Evolutionary conservation across 176 grass and related monocot species (phyloP), one percentile per base, ranked within the genome.

Genomic region (Rhipidocladum racemiflorum): DNA sequence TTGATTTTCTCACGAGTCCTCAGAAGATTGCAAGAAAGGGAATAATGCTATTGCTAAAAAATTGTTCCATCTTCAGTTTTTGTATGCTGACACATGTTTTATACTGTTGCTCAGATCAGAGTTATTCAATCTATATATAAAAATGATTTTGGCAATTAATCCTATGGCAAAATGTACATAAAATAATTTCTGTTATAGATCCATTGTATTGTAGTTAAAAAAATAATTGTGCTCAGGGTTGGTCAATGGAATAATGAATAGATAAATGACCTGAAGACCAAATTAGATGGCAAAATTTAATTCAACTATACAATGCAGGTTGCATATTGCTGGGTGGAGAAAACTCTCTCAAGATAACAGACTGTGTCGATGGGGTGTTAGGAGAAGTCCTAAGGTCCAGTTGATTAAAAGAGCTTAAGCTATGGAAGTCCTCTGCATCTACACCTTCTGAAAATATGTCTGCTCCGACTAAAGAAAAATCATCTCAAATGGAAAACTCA

Each of bases 391-490:
- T 29, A 94, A 91, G 60, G 45, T 63, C 59, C 65, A 89, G 73
- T 42, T 89, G 21, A 51, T 87, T 30, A n/a, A 89, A 82, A 62
- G 87, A 91, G 67, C 83, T 89, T 63, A 94, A 80, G 75, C 79
- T 94, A 32, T 81, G 78, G 64, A 85, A 53, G 71, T 69, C 69
- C 44, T 67, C 83, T 55, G 79, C 46, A 40, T 18, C 44, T 65
- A 45, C 61, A 62, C 14, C n/a, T n/a, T n/a, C n/a, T n/a, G n/a
- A n/a, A n/a, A n/a, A n/a, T n/a, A n/a, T n/a, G n/a, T n/a, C 59
- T 10, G 30, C 32, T 64, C 29, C 34, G 68, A 83, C 62, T 61
- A 85, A 67, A 76, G 65, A 89, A 42, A 40, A 35, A 8, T 68
- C 79, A 53, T 69, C 74, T 55, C 23, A 53, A 85, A 87, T 61